phyloP scores from a whole-genome alignment of 1,284 basidiomycete species.

The Rhodotorula mucilaginosa region DNA sequence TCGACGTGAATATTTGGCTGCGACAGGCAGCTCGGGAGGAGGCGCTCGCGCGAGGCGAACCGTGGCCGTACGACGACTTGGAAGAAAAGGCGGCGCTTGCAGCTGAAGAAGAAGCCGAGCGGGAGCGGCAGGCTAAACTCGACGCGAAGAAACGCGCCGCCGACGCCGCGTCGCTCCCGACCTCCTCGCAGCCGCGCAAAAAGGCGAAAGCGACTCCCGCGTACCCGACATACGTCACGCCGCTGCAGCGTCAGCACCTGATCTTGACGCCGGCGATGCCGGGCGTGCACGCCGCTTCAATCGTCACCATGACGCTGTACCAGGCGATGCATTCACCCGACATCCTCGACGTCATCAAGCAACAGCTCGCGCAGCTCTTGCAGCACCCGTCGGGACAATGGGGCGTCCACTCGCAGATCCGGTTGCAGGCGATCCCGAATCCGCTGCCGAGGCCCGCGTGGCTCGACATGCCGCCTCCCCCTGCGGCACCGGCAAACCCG shows the following conservation, averaged over 20 bases:
- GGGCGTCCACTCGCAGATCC: constrained; percentile 8
- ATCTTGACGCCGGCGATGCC: constrained; percentile 4
- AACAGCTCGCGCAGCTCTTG: constrained; percentile 5
- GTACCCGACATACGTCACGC: neutral
- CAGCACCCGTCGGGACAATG: constrained; percentile 10
- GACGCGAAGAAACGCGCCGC: neutral
- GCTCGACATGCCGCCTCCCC: neutral
- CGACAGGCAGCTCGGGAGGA: constrained; percentile 40
- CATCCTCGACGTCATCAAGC: constrained; percentile 3
- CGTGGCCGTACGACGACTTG: constrained; percentile 29
- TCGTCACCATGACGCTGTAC: constrained; percentile 9
- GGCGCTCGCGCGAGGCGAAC: constrained; percentile 28
- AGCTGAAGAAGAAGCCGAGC: neutral
- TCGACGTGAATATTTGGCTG: constrained; percentile 73
- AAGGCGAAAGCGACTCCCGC: constrained; percentile 19
- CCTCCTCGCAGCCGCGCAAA: constrained; percentile 6
- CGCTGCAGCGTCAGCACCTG: constrained; percentile 7
- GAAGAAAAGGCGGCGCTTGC: constrained; percentile 9
- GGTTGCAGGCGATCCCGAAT: neutral
- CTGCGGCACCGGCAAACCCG: neutral
- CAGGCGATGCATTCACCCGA: neutral
- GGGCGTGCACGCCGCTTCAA: neutral
- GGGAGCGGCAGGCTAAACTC: neutral
- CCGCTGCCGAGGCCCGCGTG: neutral
- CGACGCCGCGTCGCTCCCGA: neutral